Evolutionary conservation across 164 flowering plant genomes (phyloP).

Genomic region (Malania oleifera): DNA sequence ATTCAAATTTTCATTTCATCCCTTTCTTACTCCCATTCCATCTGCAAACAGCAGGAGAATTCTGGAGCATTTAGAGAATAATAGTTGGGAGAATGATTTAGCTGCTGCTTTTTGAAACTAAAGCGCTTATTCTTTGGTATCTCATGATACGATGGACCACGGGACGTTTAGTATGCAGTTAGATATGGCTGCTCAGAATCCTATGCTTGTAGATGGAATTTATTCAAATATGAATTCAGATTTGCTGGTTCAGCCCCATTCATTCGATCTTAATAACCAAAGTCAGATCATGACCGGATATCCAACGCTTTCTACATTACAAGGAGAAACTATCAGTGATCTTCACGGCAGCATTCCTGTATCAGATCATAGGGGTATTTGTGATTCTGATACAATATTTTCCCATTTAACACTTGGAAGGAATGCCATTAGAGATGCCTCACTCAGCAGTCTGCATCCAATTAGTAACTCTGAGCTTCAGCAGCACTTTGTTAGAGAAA

Average conservation of each 20-base stretch:
- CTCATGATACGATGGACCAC: slow-evolving; percentile 30
- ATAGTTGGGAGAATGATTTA: too few relatives aligned
- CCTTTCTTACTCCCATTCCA: too few relatives aligned
- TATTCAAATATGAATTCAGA: slow-evolving; percentile 22
- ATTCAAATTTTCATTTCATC: too few relatives aligned
- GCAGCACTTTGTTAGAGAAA: slow-evolving; percentile 27
- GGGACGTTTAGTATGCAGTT: slow-evolving; percentile 18
- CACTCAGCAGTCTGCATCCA: slow-evolving; percentile 10
- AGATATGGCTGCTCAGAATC: slow-evolving; percentile 18
- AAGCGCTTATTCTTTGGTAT: background rate
- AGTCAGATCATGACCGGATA: slow-evolving; percentile 31
- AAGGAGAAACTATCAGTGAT: slow-evolving; percentile 23
- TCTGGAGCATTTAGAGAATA: too few relatives aligned
- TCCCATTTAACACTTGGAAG: slow-evolving; percentile 16
- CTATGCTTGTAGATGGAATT: slow-evolving; percentile 27
- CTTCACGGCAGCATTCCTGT: slow-evolving; percentile 3
- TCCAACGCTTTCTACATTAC: slow-evolving; percentile 33
- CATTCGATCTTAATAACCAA: slow-evolving; percentile 26
- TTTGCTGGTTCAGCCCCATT: slow-evolving; percentile 25
- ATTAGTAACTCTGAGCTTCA: slow-evolving; percentile 15
- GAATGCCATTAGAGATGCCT: slow-evolving; percentile 9
- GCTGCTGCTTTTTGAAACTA: too few relatives aligned
- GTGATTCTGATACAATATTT: slow-evolving; percentile 15
- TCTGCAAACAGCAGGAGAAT: too few relatives aligned
- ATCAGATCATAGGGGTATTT: slow-evolving; percentile 10